phyloP scores from a whole-genome alignment of 2,329 filamentous ascomycete species.

The Neobulgaria alba region DNA sequence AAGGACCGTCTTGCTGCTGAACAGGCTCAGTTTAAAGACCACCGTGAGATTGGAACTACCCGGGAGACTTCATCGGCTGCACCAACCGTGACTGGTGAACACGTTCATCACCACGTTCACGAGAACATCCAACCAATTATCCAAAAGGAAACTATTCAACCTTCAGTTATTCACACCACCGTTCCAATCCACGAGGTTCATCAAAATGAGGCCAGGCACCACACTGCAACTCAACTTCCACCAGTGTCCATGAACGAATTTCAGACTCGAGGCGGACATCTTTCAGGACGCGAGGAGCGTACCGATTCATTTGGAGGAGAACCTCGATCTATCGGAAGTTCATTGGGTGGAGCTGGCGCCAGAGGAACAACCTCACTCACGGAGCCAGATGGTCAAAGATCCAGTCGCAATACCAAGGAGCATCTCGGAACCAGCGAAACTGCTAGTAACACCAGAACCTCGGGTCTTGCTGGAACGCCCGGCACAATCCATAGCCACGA shows the following conservation, averaged over 20 bases:
- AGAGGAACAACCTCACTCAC: slow-evolving; percentile 23
- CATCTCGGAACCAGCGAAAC: slow-evolving; percentile 6
- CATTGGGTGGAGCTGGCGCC: slow-evolving; percentile 23
- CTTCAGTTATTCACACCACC: slow-evolving; percentile 61
- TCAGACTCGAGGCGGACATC: slow-evolving; percentile 41
- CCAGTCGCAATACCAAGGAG: slow-evolving; percentile 4
- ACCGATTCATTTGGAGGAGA: slow-evolving; percentile 55
- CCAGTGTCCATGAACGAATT: slow-evolving; percentile 58
- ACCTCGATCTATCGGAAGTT: slow-evolving; percentile 38
- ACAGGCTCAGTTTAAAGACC: slow-evolving; percentile 43
- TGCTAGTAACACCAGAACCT: slow-evolving; percentile 8
- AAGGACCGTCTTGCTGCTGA: slow-evolving; percentile 43
- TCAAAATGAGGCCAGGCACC: slow-evolving; percentile 57
- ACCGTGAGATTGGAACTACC: slow-evolving; percentile 37
- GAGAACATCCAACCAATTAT: slow-evolving; percentile 57
- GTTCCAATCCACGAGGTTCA: slow-evolving; percentile 66
- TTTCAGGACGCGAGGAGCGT: slow-evolving; percentile 45
- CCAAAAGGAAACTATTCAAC: slow-evolving; percentile 60
- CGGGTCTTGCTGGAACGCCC: not conserved
- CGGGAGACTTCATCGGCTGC: slow-evolving; percentile 39
- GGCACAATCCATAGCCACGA: slow-evolving; percentile 12
- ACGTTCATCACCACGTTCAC: slow-evolving; percentile 47
- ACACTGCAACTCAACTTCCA: slow-evolving; percentile 55
- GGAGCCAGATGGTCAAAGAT: slow-evolving; percentile 12
- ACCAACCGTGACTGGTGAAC: slow-evolving; percentile 48